A percentile compares a stretch with the other conserved stretches of the same genome.
phyloP scores from a whole-genome alignment of 371 early-diverging fungal genomes.

The Mortierella sp. region DNA sequence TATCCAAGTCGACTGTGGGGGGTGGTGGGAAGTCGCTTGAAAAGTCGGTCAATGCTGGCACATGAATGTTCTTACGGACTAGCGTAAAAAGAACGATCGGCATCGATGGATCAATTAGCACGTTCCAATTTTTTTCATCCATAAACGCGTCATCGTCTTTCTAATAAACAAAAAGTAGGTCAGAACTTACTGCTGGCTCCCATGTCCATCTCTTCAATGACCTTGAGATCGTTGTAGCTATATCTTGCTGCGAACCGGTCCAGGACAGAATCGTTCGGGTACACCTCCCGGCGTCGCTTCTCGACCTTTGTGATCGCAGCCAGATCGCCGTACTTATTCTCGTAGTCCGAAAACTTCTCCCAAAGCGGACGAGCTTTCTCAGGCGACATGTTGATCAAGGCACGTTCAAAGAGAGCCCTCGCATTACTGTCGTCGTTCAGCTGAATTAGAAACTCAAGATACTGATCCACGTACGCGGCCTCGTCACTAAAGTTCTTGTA shows the following conservation, averaged over 20 bases:
- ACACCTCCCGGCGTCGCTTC: constrained; percentile 78
- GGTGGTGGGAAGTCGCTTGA: constrained; percentile 53
- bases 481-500: constrained; percentile 82
- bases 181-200: constrained; percentile 60
- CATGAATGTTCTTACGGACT: constrained; percentile 54
- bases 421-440: constrained; percentile 94
- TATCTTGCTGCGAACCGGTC: constrained; percentile 72
- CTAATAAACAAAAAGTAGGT: not conserved
- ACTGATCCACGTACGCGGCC: constrained; percentile 79
- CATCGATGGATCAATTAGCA: not conserved
- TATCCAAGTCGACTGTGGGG: constrained; percentile 40
- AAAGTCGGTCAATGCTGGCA: constrained; percentile 50
- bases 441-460: constrained; percentile 88
- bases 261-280: constrained; percentile 64
- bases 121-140: too few relatives aligned
- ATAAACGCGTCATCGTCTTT: not conserved
- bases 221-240: constrained; percentile 71
- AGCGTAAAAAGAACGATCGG: not conserved
- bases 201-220: constrained; percentile 66
- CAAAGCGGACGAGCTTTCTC: constrained; percentile 81
- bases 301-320: constrained; percentile 79
- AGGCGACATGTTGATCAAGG: constrained; percentile 77
- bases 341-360: constrained; percentile 86
- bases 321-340: constrained; percentile 90
- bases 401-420: constrained; percentile 89